These are phyloP conservation scores for Novymonas esmeraldas DNA, from an alignment of 208 protist genomes.

Conservation along the genomic window DNA sequence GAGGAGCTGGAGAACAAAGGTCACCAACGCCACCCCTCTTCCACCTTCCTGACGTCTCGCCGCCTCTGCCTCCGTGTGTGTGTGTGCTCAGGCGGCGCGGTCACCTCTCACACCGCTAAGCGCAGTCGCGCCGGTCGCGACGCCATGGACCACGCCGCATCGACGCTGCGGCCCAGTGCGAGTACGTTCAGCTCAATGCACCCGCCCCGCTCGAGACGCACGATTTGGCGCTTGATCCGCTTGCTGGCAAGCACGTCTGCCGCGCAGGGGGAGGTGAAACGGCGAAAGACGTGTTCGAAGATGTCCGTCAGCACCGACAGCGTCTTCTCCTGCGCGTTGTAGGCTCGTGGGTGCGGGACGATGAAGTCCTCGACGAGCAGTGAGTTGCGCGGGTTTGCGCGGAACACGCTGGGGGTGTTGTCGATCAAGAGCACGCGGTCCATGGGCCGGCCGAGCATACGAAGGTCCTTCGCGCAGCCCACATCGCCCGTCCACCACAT, in stretches of 20 bases:
- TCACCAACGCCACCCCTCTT: no score
- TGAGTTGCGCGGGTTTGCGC: constrained; percentile 72
- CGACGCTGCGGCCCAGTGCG: not conserved
- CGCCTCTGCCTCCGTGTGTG: no score
- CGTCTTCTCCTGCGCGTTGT: constrained; percentile 36
- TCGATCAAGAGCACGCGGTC: constrained; percentile 79
- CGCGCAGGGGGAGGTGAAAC: constrained; percentile 23
- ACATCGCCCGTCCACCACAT: constrained; percentile 74
- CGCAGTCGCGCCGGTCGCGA: not conserved
- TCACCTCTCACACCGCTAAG: not conserved
- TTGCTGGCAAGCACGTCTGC: constrained; percentile 39
- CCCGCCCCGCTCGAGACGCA: constrained; percentile 23
- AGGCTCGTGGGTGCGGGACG: constrained; percentile 18
- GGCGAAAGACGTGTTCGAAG: constrained; percentile 42
- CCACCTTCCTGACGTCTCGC: no score
- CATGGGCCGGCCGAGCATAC: constrained; percentile 79
- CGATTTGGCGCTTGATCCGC: constrained; percentile 21
- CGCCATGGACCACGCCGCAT: not conserved
- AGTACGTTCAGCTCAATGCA: constrained; percentile 36
- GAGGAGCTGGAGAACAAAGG: no score
- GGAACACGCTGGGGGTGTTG: constrained; percentile 85
- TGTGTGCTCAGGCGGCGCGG: no score
- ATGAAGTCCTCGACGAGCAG: constrained; percentile 78
- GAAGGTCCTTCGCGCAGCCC: constrained; percentile 83
- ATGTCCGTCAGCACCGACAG: constrained; percentile 41